Base-by-base conservation (phyloP, 1,139 yeast genomes). In the Geotrichum klebahnii region DNA sequence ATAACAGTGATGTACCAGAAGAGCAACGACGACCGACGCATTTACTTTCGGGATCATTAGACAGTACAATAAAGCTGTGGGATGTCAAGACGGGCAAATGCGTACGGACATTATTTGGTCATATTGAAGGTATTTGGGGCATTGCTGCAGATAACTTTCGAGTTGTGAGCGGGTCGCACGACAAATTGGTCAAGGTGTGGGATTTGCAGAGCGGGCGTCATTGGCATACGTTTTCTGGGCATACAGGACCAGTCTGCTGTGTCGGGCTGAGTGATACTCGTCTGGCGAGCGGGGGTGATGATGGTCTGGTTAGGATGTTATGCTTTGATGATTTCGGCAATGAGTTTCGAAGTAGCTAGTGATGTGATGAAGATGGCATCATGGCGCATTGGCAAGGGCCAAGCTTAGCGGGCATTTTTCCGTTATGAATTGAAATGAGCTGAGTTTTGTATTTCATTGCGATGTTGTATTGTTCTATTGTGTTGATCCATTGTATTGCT, bases 71-170 rank as follows among this genome's bases (percentile, higher is more conserved):
- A 64, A 89, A 90, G 66, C 69, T 92, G 44, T 92, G 97, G 97
- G 95, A 89, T 60, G 83, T 89, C 32, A 74, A 75, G 55, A 79
- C 94, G 0, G 97, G 97, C 3, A 80, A 80, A 65, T 90, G 97
- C 63, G 80, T 88, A 17, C 76, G 97, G 52, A 90, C 98, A 0
- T 90, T 92, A 65, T 90, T 90, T 69, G 98, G 98, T 4, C 98
- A 92, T 63, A 88, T 90, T 50, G 97, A 92, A 67, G 97, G 97
- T 17, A 96, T 92, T 17, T 90, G 97, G 97, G 87, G 92, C 37
- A 84, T 92, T 54, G 88, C 92, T 16, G 95, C 97, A 0, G 97
- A 92, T 70, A 89, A 92, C 39, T 92, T 92, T 74, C 77, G 98
- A 58, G 85, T 92, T 41, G 86, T 90, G 16, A 82, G 94, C 63